Evolutionary conservation across 305 asterid genomes (phyloP), one percentile per base, ranked within the genome.

Genomic region (Coffea humblotiana): DNA sequence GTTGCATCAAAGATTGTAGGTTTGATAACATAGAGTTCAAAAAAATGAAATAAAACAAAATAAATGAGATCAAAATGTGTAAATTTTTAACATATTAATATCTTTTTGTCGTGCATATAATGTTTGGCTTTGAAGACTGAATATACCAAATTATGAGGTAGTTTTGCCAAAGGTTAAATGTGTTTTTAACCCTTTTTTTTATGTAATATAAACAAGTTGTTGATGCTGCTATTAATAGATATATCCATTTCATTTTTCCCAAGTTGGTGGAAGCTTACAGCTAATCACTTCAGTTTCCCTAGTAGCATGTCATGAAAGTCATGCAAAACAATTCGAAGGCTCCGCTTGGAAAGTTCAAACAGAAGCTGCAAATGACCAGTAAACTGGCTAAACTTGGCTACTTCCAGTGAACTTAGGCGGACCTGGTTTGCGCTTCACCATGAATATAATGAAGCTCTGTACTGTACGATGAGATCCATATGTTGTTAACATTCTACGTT

Each of bases 81-180:
- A 81, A 71, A 81, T 80, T 72, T 45, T 49, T 75, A 23, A 56
- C 29, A 49, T 40, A 45, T 25, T 13, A 4, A 4, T 52, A 4
- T 32, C 40, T 47, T n/a, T 25, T 65, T 56, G n/a, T 58, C 32
- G 25, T 72, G 29, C 29, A 67, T 60, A 75, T 75, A 75, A 23
- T 43, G 49, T 76, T 60, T 70, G 29, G 27, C 35, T 69, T 76
- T n/a, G 56, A 51, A 29, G 40, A 68, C 40, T 35, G 35, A 13
- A 67, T 69, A 75, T 75, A 81, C 71, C 29, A 76, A 47, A 29
- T 35, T 69, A 81, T n/a, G 35, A 76, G 76, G 58, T 71, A 81
- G 77, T 32, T 45, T 75, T n/a, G 23, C 43, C 64, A 69, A 58
- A 74, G 79, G 63, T 51, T 67, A 35, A 32, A 75, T n/a, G 51